A percentile compares a stretch with the other conserved stretches of the same genome.
phyloP scores from a whole-genome alignment of 2,329 filamentous ascomycete species.

The Talaromyces verruculosus region DNA sequence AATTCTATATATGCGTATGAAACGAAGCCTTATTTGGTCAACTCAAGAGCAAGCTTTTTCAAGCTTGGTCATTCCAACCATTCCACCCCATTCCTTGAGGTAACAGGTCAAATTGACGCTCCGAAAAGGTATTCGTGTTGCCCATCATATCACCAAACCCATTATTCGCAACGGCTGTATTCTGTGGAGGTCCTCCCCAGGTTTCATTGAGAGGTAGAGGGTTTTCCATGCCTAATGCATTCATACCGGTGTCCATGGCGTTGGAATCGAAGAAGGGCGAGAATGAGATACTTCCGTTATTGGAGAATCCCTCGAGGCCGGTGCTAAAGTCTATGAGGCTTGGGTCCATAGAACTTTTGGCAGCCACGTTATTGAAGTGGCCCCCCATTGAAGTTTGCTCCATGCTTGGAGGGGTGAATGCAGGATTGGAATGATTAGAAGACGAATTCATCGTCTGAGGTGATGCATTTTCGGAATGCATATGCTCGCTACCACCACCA shows the following conservation, averaged over 20 bases:
- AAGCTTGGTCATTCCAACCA: conserved; percentile 27
- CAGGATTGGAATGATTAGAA: conserved; percentile 39
- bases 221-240: conserved; percentile 26
- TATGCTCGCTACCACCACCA: conserved; percentile 32
- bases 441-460: conserved; percentile 40
- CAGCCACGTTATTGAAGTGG: background rate
- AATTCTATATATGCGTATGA: background rate
- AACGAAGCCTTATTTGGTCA: background rate
- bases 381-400: conserved; percentile 27
- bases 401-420: conserved; percentile 33
- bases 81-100: conserved; percentile 32
- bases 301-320: background rate
- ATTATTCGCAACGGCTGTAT: background rate
- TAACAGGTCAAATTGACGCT: conserved; percentile 40
- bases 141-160: conserved; percentile 13
- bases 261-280: conserved; percentile 14
- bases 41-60: background rate
- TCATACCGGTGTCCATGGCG: conserved; percentile 22
- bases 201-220: conserved; percentile 30
- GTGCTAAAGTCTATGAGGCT: background rate
- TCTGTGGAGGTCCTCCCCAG: conserved; percentile 29
- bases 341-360: conserved; percentile 5
- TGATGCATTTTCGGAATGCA: conserved; percentile 37
- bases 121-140: conserved; percentile 32
- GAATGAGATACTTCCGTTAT: conserved; percentile 6